phyloP scores from a whole-genome alignment of 2,329 filamentous ascomycete species.

The Bisporella sp. region DNA sequence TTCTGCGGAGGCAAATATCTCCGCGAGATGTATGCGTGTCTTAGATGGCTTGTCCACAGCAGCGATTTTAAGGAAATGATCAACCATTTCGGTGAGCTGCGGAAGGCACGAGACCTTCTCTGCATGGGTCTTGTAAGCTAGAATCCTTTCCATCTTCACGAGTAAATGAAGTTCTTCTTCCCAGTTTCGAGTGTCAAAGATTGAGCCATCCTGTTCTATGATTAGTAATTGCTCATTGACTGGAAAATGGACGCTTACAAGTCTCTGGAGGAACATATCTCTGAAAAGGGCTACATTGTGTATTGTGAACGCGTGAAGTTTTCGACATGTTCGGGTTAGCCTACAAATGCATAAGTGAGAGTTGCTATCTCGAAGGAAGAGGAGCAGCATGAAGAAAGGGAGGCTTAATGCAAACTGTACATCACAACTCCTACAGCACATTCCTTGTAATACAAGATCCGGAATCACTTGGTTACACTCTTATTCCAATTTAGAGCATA shows the following conservation, averaged over 20 bases:
- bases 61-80: conserved; percentile 18
- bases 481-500: background rate
- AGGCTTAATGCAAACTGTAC: background rate
- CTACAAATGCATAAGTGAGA: background rate
- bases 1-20: conserved; percentile 35
- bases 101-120: background rate
- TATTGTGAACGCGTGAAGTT: conserved; percentile 46
- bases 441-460: background rate
- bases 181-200: conserved; percentile 30
- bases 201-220: conserved; percentile 1
- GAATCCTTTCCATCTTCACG: conserved; percentile 38
- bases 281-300: conserved; percentile 54
- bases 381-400: background rate
- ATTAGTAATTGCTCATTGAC: background rate
- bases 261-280: conserved; percentile 23
- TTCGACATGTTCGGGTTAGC: conserved; percentile 44
- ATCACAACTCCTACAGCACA: background rate
- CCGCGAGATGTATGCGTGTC: conserved; percentile 38
- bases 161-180: conserved; percentile 37
- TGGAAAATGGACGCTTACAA: background rate
- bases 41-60: conserved; percentile 32
- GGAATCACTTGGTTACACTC: background rate
- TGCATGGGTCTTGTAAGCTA: conserved; percentile 20
- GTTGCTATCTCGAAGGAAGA: no score
- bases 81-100: background rate